A percentile compares a stretch with the other conserved stretches of the same genome.
These are phyloP conservation scores for Syzygium malaccense DNA, from an alignment of 441 rosid species.

Conservation along the genomic window DNA sequence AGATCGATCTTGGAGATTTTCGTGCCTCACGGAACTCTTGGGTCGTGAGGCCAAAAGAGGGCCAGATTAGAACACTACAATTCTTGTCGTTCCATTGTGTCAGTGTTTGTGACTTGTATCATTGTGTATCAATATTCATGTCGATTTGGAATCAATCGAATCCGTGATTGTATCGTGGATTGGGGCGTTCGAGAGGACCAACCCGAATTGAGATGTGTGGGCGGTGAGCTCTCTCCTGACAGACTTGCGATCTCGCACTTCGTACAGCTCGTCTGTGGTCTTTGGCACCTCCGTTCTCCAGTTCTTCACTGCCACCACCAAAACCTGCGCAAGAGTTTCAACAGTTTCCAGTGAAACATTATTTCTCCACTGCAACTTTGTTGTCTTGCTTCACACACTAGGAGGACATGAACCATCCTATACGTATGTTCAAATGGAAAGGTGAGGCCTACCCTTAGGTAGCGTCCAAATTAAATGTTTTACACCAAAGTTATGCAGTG, in stretches of 20 bases:
- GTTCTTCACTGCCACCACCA: slow-evolving; percentile 15
- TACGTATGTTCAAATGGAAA: background rate
- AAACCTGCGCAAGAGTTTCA: background rate
- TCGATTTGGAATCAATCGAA: background rate
- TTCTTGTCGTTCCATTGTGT: rapidly evolving
- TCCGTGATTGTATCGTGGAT: background rate
- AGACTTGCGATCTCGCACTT: background rate
- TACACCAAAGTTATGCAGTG: background rate
- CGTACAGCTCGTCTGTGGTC: slow-evolving; percentile 1
- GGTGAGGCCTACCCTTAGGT: background rate
- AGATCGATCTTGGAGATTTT: background rate
- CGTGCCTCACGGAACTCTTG: background rate
- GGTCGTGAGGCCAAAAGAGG: background rate
- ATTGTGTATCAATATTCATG: background rate
- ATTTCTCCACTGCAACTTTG: background rate
- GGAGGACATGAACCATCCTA: background rate
- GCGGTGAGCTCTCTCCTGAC: slow-evolving; percentile 11
- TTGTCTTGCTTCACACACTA: background rate
- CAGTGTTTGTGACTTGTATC: background rate
- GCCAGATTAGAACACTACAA: background rate
- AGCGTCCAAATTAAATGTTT: background rate
- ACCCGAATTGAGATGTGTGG: slow-evolving; percentile 11
- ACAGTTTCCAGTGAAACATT: background rate
- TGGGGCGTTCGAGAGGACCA: background rate
- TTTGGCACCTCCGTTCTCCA: slow-evolving; percentile 6